These are phyloP conservation scores for Aspergillus glaucus DNA, from an alignment of 2,329 filamentous ascomycete genomes.

Conservation along the genomic window DNA sequence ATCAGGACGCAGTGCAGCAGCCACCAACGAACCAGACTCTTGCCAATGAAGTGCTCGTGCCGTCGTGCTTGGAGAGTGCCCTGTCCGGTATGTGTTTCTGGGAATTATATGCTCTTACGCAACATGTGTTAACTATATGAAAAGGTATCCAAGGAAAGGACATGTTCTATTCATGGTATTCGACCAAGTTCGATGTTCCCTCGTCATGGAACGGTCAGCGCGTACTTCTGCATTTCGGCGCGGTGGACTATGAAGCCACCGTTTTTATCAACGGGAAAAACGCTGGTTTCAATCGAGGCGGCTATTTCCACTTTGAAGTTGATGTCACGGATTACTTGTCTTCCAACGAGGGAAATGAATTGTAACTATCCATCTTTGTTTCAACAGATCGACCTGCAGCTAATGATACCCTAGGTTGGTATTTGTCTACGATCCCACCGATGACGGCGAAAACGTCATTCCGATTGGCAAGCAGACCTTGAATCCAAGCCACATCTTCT, in stretches of 20 bases:
- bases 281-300: conserved; percentile 51
- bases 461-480: conserved; percentile 61
- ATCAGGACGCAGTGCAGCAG: conserved; percentile 31
- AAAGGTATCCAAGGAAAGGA: conserved; percentile 33
- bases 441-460: conserved; percentile 49
- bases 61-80: conserved; percentile 50
- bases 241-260: conserved; percentile 47
- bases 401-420: conserved; percentile 44
- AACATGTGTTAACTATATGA: background rate
- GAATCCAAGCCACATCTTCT: conserved; percentile 55
- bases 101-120: background rate
- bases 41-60: conserved; percentile 43
- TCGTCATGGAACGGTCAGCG: conserved; percentile 36
- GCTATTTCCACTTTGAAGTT: conserved; percentile 56
- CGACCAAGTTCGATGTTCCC: conserved; percentile 45
- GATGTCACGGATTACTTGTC: conserved; percentile 49
- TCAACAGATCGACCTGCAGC: background rate
- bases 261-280: conserved; percentile 54
- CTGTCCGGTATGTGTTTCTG: conserved; percentile 36
- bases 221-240: conserved; percentile 45
- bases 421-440: conserved; percentile 63
- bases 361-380: conserved; percentile 36
- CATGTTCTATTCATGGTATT: conserved; percentile 43
- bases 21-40: conserved; percentile 43
- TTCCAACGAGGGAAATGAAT: conserved; percentile 45